Percentiles rank a stretch among this genome's conserved stretches.
Conservation (phyloP, 2,329 filamentous ascomycete species). For the Cercospora beticola region DNA sequence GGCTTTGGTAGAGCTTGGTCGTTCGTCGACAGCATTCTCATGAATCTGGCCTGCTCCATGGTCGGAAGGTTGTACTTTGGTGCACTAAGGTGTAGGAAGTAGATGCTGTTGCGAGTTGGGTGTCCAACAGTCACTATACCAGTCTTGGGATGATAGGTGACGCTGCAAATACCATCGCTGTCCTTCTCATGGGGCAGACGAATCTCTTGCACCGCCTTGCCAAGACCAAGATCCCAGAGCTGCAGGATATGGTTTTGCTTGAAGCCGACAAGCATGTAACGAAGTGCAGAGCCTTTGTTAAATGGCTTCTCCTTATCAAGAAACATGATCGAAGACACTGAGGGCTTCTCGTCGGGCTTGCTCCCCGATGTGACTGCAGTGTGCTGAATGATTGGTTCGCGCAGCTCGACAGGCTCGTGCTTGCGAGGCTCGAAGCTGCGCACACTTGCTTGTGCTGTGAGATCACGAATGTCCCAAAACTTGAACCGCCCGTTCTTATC, state of each 20-base stretch:
- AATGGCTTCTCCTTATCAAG: constrained; percentile 95
- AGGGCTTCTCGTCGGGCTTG: constrained; percentile 71
- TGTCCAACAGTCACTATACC: constrained; percentile 95
- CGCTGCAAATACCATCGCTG: constrained; percentile 96
- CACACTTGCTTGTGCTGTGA: constrained; percentile 52
- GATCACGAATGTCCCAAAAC: constrained; percentile 93
- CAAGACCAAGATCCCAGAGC: constrained; percentile 94
- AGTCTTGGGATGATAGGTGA: constrained; percentile 87
- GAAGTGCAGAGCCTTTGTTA: constrained; percentile 80
- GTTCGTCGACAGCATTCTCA: constrained; percentile 72
- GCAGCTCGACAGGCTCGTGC: constrained; percentile 61
- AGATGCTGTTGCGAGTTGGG: constrained; percentile 94
- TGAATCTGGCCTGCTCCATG: constrained; percentile 84
- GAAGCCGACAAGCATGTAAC: constrained; percentile 96
- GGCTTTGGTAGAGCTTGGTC: constrained; percentile 75
- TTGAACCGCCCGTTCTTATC: constrained; percentile 96
- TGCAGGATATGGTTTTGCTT: constrained; percentile 99
- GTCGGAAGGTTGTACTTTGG: constrained; percentile 81
- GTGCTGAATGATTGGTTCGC: constrained; percentile 81
- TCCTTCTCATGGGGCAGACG: constrained; percentile 78
- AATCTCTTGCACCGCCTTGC: constrained; percentile 94
- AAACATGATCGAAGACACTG: constrained; percentile 93
- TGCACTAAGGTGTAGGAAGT: constrained; percentile 92
- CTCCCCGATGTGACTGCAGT: constrained; percentile 55
- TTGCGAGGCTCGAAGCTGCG: constrained; percentile 46